These are phyloP conservation scores for Boechera retrofracta DNA, from an alignment of 345 rosid genomes.

Conservation along the genomic window DNA sequence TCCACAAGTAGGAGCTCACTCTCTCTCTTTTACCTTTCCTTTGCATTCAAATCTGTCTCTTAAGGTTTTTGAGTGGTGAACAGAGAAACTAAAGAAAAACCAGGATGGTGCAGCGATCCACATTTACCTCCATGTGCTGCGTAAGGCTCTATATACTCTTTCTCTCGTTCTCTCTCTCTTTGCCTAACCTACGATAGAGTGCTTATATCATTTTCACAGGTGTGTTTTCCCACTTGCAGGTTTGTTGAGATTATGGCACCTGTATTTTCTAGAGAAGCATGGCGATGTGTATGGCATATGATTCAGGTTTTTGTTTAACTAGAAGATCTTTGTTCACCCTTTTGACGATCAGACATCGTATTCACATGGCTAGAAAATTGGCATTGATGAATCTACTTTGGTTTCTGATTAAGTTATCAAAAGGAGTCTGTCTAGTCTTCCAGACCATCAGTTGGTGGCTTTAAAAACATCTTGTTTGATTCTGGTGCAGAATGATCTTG, in stretches of 20 bases:
- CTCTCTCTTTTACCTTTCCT: background rate
- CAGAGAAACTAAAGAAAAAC: constrained; percentile 83
- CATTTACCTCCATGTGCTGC: constrained; percentile 97
- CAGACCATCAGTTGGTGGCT: constrained; percentile 6
- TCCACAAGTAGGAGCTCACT: constrained; percentile 76
- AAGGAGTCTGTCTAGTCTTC: constrained; percentile 5
- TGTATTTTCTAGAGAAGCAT: constrained; percentile 86
- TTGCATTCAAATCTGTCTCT: constrained; percentile 1
- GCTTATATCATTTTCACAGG: background rate
- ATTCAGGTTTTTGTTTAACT: constrained; percentile 67
- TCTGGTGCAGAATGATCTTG: constrained; percentile 83
- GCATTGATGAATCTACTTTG: background rate
- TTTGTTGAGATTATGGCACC: constrained; percentile 99
- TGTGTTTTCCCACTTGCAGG: constrained; percentile 52
- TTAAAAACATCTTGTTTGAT: constrained; percentile 12
- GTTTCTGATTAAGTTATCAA: constrained; percentile 5
- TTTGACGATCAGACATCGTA: background rate
- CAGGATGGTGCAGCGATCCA: constrained; percentile 91
- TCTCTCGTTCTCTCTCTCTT: background rate
- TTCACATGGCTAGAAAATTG: constrained; percentile 8
- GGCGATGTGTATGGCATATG: constrained; percentile 98
- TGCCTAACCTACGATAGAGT: constrained; percentile 10
- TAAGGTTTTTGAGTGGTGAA: constrained; percentile 27
- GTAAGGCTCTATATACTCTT: constrained; percentile 48
- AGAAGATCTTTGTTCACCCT: constrained; percentile 26